Conservation (phyloP, 495 filamentous ascomycete genomes). For the Pseudevernia furfuracea region DNA sequence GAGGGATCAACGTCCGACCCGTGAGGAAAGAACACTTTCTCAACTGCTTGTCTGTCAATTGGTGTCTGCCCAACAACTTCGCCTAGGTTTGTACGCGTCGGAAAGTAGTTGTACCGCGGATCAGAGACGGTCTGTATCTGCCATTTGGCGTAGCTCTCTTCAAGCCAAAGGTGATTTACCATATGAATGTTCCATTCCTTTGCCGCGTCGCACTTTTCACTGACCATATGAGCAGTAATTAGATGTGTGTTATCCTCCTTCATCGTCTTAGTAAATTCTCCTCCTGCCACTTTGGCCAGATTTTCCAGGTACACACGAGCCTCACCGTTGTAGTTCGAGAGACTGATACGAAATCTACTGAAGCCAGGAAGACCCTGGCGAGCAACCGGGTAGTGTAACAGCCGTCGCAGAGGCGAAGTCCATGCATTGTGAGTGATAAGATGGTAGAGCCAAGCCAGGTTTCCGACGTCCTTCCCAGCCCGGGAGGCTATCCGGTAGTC, state of each 20-base stretch:
- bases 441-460: slow-evolving; percentile 87
- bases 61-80: slow-evolving; percentile 85
- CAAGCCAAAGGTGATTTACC: slow-evolving; percentile 93
- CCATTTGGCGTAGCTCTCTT: slow-evolving; percentile 92
- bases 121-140: slow-evolving; percentile 58
- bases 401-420: slow-evolving; percentile 68
- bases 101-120: slow-evolving; percentile 72
- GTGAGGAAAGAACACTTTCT: slow-evolving; percentile 47
- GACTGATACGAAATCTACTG: slow-evolving; percentile 62
- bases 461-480: slow-evolving; percentile 73
- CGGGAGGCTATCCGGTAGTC: slow-evolving; percentile 72
- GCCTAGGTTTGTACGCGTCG: slow-evolving; percentile 77
- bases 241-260: slow-evolving; percentile 91
- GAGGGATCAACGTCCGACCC: slow-evolving; percentile 27
- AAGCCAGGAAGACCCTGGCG: slow-evolving; percentile 71
- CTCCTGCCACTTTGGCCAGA: slow-evolving; percentile 73
- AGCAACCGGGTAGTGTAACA: slow-evolving; percentile 85
- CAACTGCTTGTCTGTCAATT: slow-evolving; percentile 49
- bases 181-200: slow-evolving; percentile 86
- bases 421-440: slow-evolving; percentile 81
- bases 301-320: slow-evolving; percentile 91
- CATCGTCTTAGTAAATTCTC: slow-evolving; percentile 83
- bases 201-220: slow-evolving; percentile 88
- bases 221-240: slow-evolving; percentile 76
- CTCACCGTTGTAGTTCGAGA: slow-evolving; percentile 95